Evolutionary conservation across 176 grass and related monocot species (phyloP).

Genomic region (Olyra latifolia): DNA sequence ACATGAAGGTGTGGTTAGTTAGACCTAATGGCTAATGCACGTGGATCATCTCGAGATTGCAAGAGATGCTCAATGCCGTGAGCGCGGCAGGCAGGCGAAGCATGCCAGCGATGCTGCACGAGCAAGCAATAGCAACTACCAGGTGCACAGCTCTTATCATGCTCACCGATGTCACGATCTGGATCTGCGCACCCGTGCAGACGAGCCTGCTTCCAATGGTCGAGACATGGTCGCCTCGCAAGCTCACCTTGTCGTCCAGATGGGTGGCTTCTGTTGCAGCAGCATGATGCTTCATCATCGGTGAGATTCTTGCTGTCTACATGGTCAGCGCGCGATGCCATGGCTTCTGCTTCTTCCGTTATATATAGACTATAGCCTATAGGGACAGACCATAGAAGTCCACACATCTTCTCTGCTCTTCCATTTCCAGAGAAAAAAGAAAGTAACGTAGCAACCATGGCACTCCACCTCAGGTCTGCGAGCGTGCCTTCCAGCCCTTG

Average conservation of each 20-base stretch:
- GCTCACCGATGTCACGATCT: neutral
- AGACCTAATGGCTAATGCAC: neutral
- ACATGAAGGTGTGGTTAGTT: neutral
- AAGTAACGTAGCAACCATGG: slow-evolving; percentile 35
- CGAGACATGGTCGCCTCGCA: slow-evolving; percentile 11
- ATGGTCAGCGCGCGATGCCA: neutral
- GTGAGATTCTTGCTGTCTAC: slow-evolving; percentile 28
- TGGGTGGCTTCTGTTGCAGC: slow-evolving; percentile 13
- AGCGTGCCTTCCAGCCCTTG: slow-evolving; percentile 33
- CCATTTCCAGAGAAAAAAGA: neutral
- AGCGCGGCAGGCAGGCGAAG: neutral
- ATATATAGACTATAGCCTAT: neutral
- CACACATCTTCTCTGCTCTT: neutral
- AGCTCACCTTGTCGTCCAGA: neutral
- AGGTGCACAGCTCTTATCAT: neutral
- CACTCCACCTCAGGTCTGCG: slow-evolving; percentile 29
- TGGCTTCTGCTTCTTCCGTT: neutral
- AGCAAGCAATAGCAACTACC: neutral
- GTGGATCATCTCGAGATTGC: slow-evolving; percentile 16
- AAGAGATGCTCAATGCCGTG: slow-evolving; percentile 9
- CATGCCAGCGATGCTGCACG: neutral
- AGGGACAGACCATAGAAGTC: neutral
- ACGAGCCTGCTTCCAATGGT: neutral
- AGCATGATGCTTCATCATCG: neutral
- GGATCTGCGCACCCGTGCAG: slow-evolving; percentile 2